phyloP scores from a whole-genome alignment of 495 filamentous ascomycete genomes.

The Stereocaulon alpinum region DNA sequence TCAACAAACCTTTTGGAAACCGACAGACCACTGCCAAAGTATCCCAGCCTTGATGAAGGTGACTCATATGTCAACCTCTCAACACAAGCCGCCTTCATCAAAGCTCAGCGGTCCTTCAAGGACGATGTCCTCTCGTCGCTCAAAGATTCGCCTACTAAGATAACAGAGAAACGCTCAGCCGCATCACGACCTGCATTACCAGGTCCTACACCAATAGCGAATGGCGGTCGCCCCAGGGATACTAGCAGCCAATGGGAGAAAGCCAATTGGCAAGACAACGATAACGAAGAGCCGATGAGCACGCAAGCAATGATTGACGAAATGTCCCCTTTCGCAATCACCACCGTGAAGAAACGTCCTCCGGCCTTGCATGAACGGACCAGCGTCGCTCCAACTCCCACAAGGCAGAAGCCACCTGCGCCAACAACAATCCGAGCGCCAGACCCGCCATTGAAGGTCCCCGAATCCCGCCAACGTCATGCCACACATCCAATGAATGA shows the following conservation, averaged over 20 bases:
- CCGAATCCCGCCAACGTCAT: too few species aligned
- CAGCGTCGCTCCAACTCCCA: constrained; percentile 5
- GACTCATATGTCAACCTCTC: constrained; percentile 34
- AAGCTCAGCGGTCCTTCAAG: constrained; percentile 40
- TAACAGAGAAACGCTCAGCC: not conserved
- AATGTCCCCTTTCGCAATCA: constrained; percentile 39
- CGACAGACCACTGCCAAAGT: constrained; percentile 12
- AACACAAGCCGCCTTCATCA: constrained; percentile 40
- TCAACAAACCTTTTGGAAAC: constrained; percentile 23
- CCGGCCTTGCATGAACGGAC: constrained; percentile 14
- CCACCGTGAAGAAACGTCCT: constrained; percentile 33
- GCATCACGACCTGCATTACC: not conserved
- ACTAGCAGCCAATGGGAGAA: not conserved
- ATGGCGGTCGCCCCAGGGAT: not conserved
- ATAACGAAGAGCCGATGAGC: constrained; percentile 27
- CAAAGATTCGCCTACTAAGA: not conserved
- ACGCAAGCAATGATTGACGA: constrained; percentile 43
- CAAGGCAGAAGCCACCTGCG: not conserved
- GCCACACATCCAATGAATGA: too few species aligned
- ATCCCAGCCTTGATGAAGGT: constrained; percentile 17
- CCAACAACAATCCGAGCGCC: not conserved
- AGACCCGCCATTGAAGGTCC: too few species aligned
- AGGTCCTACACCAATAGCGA: not conserved
- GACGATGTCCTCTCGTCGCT: constrained; percentile 28
- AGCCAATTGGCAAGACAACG: constrained; percentile 11